phyloP scores from a whole-genome alignment of 306 rosid genomes.

The Castanea crenata region DNA sequence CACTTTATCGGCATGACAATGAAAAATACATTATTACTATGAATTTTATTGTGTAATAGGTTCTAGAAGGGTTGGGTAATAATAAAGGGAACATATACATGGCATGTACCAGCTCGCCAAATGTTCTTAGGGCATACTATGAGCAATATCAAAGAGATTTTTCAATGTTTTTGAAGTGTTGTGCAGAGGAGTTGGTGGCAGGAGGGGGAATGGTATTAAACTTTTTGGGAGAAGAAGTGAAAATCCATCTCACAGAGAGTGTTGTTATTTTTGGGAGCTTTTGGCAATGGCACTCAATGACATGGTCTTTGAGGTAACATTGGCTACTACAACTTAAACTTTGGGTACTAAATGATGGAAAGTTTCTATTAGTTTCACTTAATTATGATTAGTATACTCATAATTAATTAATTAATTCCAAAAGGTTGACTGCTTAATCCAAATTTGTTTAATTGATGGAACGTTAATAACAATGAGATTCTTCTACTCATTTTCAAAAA shows the following conservation, averaged over 20 bases:
- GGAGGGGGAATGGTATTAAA: conserved; percentile 53
- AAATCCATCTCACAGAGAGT: no score
- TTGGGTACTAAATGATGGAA: no score
- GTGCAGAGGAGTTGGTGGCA: conserved; percentile 39
- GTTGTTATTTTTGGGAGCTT: conserved; percentile 39
- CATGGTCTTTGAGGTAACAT: background rate
- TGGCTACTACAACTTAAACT: no score
- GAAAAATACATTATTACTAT: no score
- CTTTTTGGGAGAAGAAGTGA: conserved; percentile 39
- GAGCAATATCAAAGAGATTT: conserved; percentile 52
- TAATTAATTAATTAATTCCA: no score
- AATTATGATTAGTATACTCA: no score
- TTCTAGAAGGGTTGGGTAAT: conserved; percentile 46
- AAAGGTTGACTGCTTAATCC: no score
- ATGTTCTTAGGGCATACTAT: conserved; percentile 39
- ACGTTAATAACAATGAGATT: no score
- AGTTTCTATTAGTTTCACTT: no score
- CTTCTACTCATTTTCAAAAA: no score
- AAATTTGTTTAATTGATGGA: no score
- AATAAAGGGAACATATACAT: conserved; percentile 57
- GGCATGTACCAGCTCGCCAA: conserved; percentile 38
- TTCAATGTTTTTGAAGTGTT: conserved; percentile 7
- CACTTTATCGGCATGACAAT: no score
- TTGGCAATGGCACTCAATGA: conserved; percentile 46
- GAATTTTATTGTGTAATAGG: conserved; percentile 28